Evolutionary conservation across 164 flowering plant species (phyloP).

Genomic region (Sextonia rubra): DNA sequence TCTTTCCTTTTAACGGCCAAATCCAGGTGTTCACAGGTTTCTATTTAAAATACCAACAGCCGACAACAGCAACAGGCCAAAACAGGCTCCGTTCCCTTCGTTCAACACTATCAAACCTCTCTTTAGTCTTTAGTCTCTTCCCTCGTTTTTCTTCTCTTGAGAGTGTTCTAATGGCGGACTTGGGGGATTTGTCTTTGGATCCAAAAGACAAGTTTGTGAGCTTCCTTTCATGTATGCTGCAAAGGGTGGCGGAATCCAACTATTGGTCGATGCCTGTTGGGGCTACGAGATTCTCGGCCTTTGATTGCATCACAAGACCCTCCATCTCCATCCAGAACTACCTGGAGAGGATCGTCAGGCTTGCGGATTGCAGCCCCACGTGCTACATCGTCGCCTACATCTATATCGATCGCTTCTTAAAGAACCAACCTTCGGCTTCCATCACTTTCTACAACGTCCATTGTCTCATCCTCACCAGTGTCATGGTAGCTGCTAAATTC

Average conservation of each 20-base stretch:
- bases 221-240: slow-evolving; percentile 32
- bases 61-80: too few relatives aligned
- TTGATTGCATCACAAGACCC: slow-evolving; percentile 51
- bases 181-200: slow-evolving; percentile 13
- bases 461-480: slow-evolving; percentile 45
- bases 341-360: slow-evolving; percentile 60
- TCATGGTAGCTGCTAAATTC: slow-evolving; percentile 50
- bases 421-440: slow-evolving; percentile 32
- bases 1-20: too few relatives aligned
- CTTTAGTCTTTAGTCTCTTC: too few relatives aligned
- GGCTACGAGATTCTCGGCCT: slow-evolving; percentile 31
- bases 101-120: too few relatives aligned
- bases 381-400: slow-evolving; percentile 57
- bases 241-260: slow-evolving; percentile 35
- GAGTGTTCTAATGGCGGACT: slow-evolving; percentile 26
- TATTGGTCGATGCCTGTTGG: slow-evolving; percentile 12
- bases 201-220: slow-evolving; percentile 28
- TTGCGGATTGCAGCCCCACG: slow-evolving; percentile 59
- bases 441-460: slow-evolving; percentile 48
- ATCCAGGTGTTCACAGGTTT: too few relatives aligned
- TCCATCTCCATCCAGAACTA: slow-evolving; percentile 43
- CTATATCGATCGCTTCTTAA: slow-evolving; percentile 48
- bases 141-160: too few relatives aligned
- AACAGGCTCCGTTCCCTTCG: too few relatives aligned
- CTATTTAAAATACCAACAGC: too few relatives aligned